phyloP scores from a whole-genome alignment of 108 stramenopile genomes.

The Skeletonema grethae region DNA sequence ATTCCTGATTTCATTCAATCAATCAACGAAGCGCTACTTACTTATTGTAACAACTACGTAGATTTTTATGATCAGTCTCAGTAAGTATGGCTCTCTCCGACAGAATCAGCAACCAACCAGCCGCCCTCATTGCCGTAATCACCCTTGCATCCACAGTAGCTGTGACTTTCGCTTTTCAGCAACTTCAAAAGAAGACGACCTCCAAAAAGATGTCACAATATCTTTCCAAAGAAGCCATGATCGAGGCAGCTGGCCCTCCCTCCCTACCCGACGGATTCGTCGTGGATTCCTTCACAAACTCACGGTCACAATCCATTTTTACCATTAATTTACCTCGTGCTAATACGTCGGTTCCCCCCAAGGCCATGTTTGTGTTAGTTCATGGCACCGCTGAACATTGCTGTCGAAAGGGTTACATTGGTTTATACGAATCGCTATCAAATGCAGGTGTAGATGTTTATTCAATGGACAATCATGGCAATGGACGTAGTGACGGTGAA shows the following conservation, averaged over 20 bases:
- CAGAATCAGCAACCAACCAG: background rate
- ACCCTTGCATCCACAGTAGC: slow-evolving; percentile 2
- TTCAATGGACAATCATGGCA: slow-evolving; percentile 38
- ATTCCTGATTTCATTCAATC: too few relatives aligned
- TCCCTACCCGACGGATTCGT: slow-evolving; percentile 20
- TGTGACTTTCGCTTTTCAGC: background rate
- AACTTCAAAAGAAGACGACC: background rate
- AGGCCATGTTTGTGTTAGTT: slow-evolving; percentile 30
- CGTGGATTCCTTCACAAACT: slow-evolving; percentile 25
- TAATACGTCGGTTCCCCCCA: slow-evolving; percentile 19
- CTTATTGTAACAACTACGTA: too few relatives aligned
- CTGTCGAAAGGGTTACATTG: slow-evolving; percentile 32
- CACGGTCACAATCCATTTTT: slow-evolving; percentile 35
- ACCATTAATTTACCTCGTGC: slow-evolving; percentile 28
- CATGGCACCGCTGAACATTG: slow-evolving; percentile 48
- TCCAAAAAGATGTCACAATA: background rate
- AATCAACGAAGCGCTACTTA: too few relatives aligned
- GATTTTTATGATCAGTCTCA: too few relatives aligned
- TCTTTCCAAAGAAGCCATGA: slow-evolving; percentile 4
- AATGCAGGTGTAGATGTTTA: slow-evolving; percentile 45
- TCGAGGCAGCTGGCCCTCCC: slow-evolving; percentile 5
- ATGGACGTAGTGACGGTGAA: slow-evolving; percentile 43
- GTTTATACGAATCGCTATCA: slow-evolving; percentile 42
- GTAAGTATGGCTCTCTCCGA: background rate
- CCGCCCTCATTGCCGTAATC: slow-evolving; percentile 1